Evolutionary conservation across 2,329 filamentous ascomycete genomes (phyloP).

Genomic region (Xylariaceae sp.): DNA sequence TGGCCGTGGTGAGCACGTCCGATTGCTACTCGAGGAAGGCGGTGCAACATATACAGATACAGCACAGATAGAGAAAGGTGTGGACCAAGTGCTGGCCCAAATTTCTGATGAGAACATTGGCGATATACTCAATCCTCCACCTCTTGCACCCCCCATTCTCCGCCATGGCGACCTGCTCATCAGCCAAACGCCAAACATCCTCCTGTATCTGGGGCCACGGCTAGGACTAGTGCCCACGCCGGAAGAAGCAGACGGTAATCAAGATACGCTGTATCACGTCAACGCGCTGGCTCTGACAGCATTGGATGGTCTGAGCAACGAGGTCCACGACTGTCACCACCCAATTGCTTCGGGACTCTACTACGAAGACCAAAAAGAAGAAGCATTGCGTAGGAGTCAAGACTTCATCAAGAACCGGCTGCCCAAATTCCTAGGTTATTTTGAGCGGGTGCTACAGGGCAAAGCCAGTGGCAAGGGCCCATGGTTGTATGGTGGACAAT

Average conservation of each 20-base stretch:
- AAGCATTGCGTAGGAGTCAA: conserved; percentile 55
- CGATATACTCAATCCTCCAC: conserved; percentile 59
- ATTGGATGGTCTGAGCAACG: conserved; percentile 67
- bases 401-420: conserved; percentile 61
- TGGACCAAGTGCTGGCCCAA: conserved; percentile 47
- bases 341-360: conserved; percentile 58
- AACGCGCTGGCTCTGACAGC: conserved; percentile 66
- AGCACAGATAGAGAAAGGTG: conserved; percentile 47
- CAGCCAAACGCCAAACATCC: conserved; percentile 69
- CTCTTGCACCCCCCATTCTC: conserved; percentile 66
- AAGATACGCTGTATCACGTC: conserved; percentile 52
- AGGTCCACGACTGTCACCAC: conserved; percentile 75
- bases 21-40: conserved; percentile 69
- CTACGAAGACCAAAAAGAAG: conserved; percentile 75
- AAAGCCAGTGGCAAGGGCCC: conserved; percentile 57
- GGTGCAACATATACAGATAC: conserved; percentile 63
- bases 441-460: conserved; percentile 61
- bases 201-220: conserved; percentile 64
- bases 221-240: conserved; percentile 52
- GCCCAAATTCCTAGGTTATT: conserved; percentile 71
- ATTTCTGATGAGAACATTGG: conserved; percentile 45
- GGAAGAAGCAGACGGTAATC: conserved; percentile 32
- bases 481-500: conserved; percentile 62
- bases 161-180: conserved; percentile 60
- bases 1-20: conserved; percentile 72